Base-by-base conservation (phyloP, 2,329 filamentous ascomycete species). In the Davidsoniella virescens region DNA sequence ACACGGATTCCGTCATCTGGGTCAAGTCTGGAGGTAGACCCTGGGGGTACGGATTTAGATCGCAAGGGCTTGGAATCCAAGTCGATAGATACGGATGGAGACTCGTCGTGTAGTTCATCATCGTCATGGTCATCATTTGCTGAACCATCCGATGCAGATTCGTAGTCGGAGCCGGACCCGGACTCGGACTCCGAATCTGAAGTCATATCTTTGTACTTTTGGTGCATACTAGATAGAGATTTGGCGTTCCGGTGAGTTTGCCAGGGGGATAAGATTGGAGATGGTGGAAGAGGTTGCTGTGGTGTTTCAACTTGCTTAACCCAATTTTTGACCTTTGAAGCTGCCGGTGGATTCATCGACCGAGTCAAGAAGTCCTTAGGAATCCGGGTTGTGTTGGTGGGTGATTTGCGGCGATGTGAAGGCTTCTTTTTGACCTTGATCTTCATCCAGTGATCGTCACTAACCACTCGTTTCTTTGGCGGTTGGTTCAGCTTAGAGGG, bases 381-480 rank as follows among this genome's bases (percentile, higher is more conserved):
- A n/a, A 80, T 62, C 0, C 68, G 66, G 17, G 51, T 45, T 2
- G 48, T 42, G 2, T 51, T 44, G 12, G 48, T 53, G 4, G 57
- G 54, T 4, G 58, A 51, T 46, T 62, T 62, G 42, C 60, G 60
- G 3, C 51, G 50, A 36, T 52, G 44, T 14, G 54, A 62, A 7
- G 71, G 64, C 51, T 63, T 71, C 52, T 69, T 71, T 54, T 70
- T 73, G 53, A 70, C 72, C 54, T 72, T 75, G 62, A 65, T 63
- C 53, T 78, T 80, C 65, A 78, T 78, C 84, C 90, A 96, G 65
- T 94, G 85, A 50, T 84, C 83, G 66, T 96, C 90, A 62, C 88
- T 95, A 54, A 95, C 78, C 49, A 96, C 86, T 55, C 88, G 78
- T 71, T 94, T 95, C 66, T 86, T 87, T 14, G 90, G 90, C 43